phyloP scores from a whole-genome alignment of 805 yeast species.

The Kodamaea kakaduensis region DNA sequence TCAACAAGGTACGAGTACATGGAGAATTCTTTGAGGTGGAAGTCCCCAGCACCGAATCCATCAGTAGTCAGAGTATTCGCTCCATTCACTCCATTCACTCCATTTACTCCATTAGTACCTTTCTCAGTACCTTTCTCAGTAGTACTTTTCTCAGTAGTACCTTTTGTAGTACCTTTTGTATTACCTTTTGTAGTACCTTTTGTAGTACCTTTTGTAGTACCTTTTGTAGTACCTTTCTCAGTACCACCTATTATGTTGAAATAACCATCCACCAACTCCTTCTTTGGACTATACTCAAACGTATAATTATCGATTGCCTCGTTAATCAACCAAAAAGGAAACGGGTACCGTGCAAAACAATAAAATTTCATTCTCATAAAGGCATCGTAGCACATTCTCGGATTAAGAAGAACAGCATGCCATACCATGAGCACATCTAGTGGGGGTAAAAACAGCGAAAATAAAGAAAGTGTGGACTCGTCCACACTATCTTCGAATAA shows the following conservation, averaged over 20 bases:
- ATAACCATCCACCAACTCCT: not conserved
- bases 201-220: too few relatives aligned
- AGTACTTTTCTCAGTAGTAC: too few relatives aligned
- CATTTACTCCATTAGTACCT: too few relatives aligned
- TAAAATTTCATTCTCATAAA: conserved; percentile 15
- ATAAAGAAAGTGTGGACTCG: not conserved
- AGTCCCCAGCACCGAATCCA: not conserved
- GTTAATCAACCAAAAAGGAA: conserved; percentile 17
- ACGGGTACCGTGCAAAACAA: conserved; percentile 16
- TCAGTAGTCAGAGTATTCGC: not conserved
- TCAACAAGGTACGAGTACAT: conserved; percentile 7
- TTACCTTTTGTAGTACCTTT: too few relatives aligned
- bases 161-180: too few relatives aligned
- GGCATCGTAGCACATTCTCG: conserved; percentile 16
- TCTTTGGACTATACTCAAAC: conserved; percentile 12
- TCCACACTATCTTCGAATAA: not conserved
- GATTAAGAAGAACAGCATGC: conserved; percentile 22
- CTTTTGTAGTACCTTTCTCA: too few relatives aligned
- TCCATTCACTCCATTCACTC: too few relatives aligned
- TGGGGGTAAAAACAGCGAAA: conserved; percentile 15
- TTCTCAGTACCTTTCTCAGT: too few relatives aligned
- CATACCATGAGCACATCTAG: conserved; percentile 24
- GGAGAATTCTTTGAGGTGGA: conserved; percentile 2
- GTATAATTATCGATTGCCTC: conserved; percentile 13
- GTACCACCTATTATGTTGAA: conserved; percentile 5